These are phyloP conservation scores for Candida glaebosa DNA, from an alignment of 805 yeast genomes.

Conservation along the genomic window DNA sequence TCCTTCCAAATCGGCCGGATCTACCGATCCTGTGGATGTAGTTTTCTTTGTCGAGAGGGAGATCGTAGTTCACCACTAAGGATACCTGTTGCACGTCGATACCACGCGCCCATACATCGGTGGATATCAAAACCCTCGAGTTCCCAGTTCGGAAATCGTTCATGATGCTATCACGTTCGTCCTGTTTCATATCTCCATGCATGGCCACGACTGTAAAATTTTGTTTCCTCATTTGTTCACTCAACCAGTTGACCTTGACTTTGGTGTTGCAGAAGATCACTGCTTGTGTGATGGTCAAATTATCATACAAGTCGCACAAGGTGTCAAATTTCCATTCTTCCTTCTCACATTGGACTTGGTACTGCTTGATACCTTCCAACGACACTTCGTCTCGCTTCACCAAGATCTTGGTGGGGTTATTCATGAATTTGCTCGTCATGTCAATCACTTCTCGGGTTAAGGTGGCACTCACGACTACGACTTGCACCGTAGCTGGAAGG, in stretches of 20 bases:
- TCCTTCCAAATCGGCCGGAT: slow-evolving; percentile 97
- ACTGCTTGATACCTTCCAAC: slow-evolving; percentile 92
- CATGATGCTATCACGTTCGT: slow-evolving; percentile 93
- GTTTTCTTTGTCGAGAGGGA: slow-evolving; percentile 91
- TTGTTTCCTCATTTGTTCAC: slow-evolving; percentile 71
- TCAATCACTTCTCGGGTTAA: slow-evolving; percentile 88
- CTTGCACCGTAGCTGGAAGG: slow-evolving; percentile 84
- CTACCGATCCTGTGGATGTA: slow-evolving; percentile 97
- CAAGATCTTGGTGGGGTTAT: slow-evolving; percentile 88
- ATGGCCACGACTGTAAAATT: slow-evolving; percentile 92
- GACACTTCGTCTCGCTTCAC: slow-evolving; percentile 94
- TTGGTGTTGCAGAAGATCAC: slow-evolving; percentile 98
- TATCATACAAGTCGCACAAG: slow-evolving; percentile 90
- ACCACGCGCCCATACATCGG: slow-evolving; percentile 98
- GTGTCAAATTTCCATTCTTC: slow-evolving; percentile 95
- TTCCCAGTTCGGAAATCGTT: slow-evolving; percentile 91
- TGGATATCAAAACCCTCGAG: slow-evolving; percentile 89
- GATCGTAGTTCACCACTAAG: slow-evolving; percentile 89
- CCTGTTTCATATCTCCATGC: slow-evolving; percentile 97
- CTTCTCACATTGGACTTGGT: slow-evolving; percentile 82
- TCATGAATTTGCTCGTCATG: slow-evolving; percentile 87
- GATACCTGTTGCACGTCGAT: slow-evolving; percentile 98
- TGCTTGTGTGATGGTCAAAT: slow-evolving; percentile 93
- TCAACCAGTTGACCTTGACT: slow-evolving; percentile 88
- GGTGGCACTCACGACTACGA: slow-evolving; percentile 93